Evolutionary conservation across 2,329 filamentous ascomycete species (phyloP).

Genomic region (Exophiala spinifera): DNA sequence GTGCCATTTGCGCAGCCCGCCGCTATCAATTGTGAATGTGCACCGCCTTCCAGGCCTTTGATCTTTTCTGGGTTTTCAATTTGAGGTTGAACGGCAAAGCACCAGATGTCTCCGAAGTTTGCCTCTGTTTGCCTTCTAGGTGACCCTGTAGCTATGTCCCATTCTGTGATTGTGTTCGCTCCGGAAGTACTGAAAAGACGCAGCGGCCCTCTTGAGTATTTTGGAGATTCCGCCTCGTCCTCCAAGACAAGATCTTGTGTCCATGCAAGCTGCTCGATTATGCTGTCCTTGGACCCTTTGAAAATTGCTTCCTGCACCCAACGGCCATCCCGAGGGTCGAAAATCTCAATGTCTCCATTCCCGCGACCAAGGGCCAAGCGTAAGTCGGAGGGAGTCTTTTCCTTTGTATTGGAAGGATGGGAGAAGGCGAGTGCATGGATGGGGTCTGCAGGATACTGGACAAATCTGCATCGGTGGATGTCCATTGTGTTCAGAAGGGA

Average conservation of each 20-base stretch:
- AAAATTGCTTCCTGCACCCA: conserved; percentile 92
- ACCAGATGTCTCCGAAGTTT: conserved; percentile 96
- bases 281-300: conserved; percentile 76
- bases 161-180: conserved; percentile 88
- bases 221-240: conserved; percentile 56
- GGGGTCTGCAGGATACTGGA: conserved; percentile 83
- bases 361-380: conserved; percentile 85
- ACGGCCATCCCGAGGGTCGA: conserved; percentile 75
- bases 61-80: conserved; percentile 40
- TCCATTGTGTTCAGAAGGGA: conserved; percentile 62
- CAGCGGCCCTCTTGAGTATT: conserved; percentile 64
- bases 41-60: conserved; percentile 36
- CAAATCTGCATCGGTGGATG: conserved; percentile 94
- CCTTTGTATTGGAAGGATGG: conserved; percentile 58
- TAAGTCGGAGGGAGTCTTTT: conserved; percentile 55
- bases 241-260: conserved; percentile 77
- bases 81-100: conserved; percentile 79
- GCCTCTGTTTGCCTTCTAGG: conserved; percentile 81
- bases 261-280: conserved; percentile 89
- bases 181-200: conserved; percentile 96
- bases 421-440: conserved; percentile 97
- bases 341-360: conserved; percentile 96
- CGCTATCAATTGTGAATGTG: conserved; percentile 64
- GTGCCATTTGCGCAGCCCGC: conserved; percentile 90
- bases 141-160: conserved; percentile 78